Base-by-base conservation (phyloP, 2,329 filamentous ascomycete genomes). In the Penicillium palitans region DNA sequence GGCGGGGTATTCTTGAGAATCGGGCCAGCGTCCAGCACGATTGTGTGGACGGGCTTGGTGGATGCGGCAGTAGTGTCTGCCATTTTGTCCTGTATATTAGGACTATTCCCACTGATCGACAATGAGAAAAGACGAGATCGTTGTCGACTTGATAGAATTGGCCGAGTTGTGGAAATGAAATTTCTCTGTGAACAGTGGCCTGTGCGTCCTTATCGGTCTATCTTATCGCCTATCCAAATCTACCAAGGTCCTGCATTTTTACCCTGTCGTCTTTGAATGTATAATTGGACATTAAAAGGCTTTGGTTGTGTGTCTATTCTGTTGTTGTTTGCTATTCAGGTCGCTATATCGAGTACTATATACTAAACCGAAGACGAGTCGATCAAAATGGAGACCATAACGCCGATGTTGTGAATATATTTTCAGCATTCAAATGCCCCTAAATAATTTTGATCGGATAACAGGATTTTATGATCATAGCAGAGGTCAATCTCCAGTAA, bases 1-100 rank as follows among this genome's bases (percentile, higher is more conserved):
- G 90, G 81, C 13, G 93, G 91, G 64, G 95, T 89, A 78, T 97
- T 97, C 73, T 93, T 93, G 74, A 99, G 93, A 60, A 99, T 87
- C 8, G 93, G 92, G 27, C 93, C 93, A 3, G 95, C 90, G 72
- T 99, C 95, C 65, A 99, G 83, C 29, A 98, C 84, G 52, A 98
- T 85, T 54, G 88, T 89, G 78, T 96, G 87, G 50, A 96, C 86
- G 0, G 88, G 83, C 72, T 93, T 96, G 8, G 69, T 44, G 3
- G 72, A 55, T 29, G 61, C 33, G 15, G 65, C 61, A 13, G 58
- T 47, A 45, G 61, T 53, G 10, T 62, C 66, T 24, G 69, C 57
- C 59, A 63, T 66, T 17, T 59, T 45, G 55, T 71, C 68, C 51
- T 42, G 6, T 24, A 10, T 40, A 35, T 24, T 21, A 49, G 42